These are phyloP conservation scores for Tolypocladium cylindrosporum DNA, from an alignment of 2,329 filamentous ascomycete genomes.

Conservation along the genomic window DNA sequence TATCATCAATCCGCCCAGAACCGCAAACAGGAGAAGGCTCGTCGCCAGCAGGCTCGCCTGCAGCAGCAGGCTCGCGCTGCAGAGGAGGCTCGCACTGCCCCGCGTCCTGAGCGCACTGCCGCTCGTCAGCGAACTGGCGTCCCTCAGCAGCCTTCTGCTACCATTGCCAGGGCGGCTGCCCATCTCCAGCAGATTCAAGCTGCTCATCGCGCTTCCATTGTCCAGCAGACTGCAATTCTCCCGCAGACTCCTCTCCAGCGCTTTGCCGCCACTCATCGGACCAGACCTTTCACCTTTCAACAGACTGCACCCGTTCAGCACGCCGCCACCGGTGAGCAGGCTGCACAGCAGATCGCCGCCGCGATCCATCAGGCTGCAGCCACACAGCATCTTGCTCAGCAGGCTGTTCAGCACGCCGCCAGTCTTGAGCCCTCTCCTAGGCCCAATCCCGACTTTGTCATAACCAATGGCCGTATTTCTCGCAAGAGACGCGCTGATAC, in stretches of 20 bases:
- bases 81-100: not conserved
- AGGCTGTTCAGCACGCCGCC: not conserved
- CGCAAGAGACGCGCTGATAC: slow-evolving; percentile 19
- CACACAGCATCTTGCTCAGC: not conserved
- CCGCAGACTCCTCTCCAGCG: not conserved
- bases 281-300: not conserved
- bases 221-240: not conserved
- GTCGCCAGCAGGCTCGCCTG: not conserved
- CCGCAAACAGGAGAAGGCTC: not conserved
- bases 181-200: not conserved
- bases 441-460: slow-evolving; percentile 2
- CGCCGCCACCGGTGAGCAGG: not conserved
- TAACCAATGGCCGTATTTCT: slow-evolving; percentile 17
- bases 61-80: not conserved
- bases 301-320: not conserved
- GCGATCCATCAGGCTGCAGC: not conserved
- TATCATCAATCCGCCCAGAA: not conserved
- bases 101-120: not conserved
- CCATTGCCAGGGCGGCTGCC: not conserved
- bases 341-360: not conserved
- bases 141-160: not conserved
- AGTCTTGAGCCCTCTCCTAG: not conserved
- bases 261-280: not conserved
- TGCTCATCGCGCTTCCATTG: not conserved
- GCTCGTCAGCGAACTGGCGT: not conserved